Base-by-base conservation (phyloP, 768 basidiomycete genomes). In the Dendrothele bispora region DNA sequence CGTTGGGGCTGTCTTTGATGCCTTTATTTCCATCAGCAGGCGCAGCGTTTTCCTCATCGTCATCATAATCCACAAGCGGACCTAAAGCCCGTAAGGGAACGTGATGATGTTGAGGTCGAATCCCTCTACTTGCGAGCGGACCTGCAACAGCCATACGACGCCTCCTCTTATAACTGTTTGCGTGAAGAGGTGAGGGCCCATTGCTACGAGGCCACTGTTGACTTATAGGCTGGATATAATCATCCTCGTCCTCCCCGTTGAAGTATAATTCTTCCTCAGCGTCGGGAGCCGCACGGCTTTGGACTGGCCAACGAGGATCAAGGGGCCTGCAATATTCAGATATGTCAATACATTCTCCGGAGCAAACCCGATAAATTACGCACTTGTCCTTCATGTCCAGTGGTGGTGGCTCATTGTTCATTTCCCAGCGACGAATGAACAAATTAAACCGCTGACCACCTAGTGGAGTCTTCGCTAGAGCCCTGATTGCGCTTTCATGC, bases 181-280 rank as follows among this genome's bases (percentile, higher is more conserved):
- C 69, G 30, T 66, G 56, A 39, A 70, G 55, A 17, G 70, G 67
- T 35, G 71, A 67, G n/a, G 64, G 60, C 37, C 54, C 57, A 24
- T 58, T 52, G 12, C 63, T 62, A 40, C 63, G 69, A 3, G 65
- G 56, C 64, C 69, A 73, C 50, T 65, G 52, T 40, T 68, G 68
- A 38, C 66, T 71, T 45, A 72, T 70, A 7, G 71, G 59, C 44
- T 67, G 71, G 29, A 72, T 75, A 15, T 76, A 73, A 27, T 76
- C 71, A 55, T 93, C 93, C 35, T 92, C 89, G 52, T 93, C 91
- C 32, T 90, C 89, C 24, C 72, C 78, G 57, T 95, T 92, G 78
- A 97, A 98, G 70, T 97, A 98, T 50, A 86, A 81, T 63, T 98
- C 95, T 63, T 98, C 95, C 51, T 90, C 88, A 5, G 75, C 74